phyloP scores from a whole-genome alignment of 2,329 filamentous ascomycete species.

The Fusarium odoratissimum region DNA sequence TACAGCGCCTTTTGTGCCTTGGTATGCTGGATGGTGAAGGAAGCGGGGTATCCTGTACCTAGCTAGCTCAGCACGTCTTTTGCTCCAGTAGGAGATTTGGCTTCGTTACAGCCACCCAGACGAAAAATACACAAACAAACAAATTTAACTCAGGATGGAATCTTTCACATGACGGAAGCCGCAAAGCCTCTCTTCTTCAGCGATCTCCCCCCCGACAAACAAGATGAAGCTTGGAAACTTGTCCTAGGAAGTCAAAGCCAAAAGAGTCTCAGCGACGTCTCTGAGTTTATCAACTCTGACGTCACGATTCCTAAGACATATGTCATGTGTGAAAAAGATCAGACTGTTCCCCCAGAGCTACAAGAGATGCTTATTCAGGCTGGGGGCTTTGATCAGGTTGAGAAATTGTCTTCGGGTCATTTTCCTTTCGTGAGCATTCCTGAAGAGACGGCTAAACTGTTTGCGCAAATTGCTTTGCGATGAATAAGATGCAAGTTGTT shows the following conservation, averaged over 20 bases:
- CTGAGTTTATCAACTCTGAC: background rate
- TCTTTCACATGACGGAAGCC: background rate
- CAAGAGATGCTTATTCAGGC: background rate
- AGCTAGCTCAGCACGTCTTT: no score
- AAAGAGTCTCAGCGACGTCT: background rate
- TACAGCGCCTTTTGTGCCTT: no score
- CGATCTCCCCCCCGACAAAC: accelerated
- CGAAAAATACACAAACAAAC: no score
- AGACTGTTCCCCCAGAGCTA: accelerated
- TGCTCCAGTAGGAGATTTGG: no score
- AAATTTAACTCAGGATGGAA: background rate
- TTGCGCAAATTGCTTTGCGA: background rate
- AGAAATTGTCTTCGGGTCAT: background rate
- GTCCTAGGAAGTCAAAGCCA: background rate
- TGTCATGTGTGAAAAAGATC: background rate
- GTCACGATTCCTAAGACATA: background rate
- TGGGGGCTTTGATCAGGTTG: background rate
- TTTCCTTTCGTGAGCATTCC: conserved; percentile 3
- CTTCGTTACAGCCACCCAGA: no score
- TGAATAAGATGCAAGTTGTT: background rate
- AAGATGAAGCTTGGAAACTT: background rate
- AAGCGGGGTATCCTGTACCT: no score
- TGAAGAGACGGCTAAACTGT: background rate
- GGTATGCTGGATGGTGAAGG: no score
- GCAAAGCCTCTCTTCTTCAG: background rate